Conservation (phyloP, 345 rosid species). For the Arabis hirsuta region DNA sequence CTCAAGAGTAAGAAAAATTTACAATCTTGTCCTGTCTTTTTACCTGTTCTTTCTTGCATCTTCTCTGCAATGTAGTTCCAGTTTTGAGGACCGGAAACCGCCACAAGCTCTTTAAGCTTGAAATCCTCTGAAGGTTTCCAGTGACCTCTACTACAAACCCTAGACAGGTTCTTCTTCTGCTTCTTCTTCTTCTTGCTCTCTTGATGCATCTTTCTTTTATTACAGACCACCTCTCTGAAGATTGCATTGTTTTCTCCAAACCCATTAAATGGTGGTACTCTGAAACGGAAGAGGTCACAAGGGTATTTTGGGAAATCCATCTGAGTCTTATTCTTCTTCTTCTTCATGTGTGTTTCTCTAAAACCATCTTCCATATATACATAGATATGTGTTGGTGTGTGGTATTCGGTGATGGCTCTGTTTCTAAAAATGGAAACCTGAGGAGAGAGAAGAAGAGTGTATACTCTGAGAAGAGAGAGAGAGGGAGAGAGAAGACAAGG, state of each 20-base stretch:
- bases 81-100: slow-evolving; percentile 75
- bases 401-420: slow-evolving; percentile 2
- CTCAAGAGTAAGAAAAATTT: neutral
- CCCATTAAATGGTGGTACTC: slow-evolving; percentile 28
- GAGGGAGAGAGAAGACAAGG: neutral
- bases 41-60: slow-evolving; percentile 87
- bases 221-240: slow-evolving; percentile 5
- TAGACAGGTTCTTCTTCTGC: neutral
- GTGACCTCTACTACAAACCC: slow-evolving; percentile 35
- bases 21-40: neutral
- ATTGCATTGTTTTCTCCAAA: slow-evolving; percentile 34
- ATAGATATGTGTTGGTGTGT: neutral
- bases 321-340: slow-evolving; percentile 7
- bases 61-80: slow-evolving; percentile 83
- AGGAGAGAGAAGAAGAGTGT: slow-evolving; percentile 12
- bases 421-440: slow-evolving; percentile 27
- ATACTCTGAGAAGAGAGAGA: neutral
- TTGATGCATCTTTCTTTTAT: slow-evolving; percentile 26
- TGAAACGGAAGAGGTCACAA: slow-evolving; percentile 18
- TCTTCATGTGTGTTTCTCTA: neutral
- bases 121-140: slow-evolving; percentile 37
- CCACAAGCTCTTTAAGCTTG: slow-evolving; percentile 60
- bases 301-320: slow-evolving; percentile 35
- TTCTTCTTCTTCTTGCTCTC: slow-evolving; percentile 4
- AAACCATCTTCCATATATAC: slow-evolving; percentile 19